Conservation (phyloP, 352 stramenopile genomes). For the Globisporangium heterothallicum region DNA sequence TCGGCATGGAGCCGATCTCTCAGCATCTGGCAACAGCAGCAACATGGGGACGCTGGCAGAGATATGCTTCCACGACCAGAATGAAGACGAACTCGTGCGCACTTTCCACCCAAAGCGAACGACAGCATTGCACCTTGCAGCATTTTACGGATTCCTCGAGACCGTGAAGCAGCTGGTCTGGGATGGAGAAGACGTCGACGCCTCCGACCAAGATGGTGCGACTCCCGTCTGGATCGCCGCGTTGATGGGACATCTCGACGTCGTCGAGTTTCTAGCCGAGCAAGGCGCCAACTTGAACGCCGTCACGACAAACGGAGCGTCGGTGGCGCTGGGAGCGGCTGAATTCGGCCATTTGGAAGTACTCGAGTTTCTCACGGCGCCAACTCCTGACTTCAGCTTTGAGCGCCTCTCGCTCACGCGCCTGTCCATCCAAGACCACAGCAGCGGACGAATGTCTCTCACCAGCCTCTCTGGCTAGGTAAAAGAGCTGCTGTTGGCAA, state of each 20-base stretch:
- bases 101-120: conserved; percentile 22
- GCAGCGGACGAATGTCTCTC: neutral
- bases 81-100: neutral
- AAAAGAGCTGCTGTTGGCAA: neutral
- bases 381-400: conserved; percentile 10
- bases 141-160: conserved; percentile 23
- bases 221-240: conserved; percentile 35
- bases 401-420: conserved; percentile 12
- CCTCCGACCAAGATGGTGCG: conserved; percentile 22
- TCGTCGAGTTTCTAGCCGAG: conserved; percentile 29
- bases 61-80: neutral
- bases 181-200: conserved; percentile 19
- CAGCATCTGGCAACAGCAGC: conserved; percentile 4
- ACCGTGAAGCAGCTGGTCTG: conserved; percentile 20
- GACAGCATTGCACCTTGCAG: conserved; percentile 33
- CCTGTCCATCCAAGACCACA: conserved; percentile 14
- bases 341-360: conserved; percentile 31
- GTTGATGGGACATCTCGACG: conserved; percentile 23
- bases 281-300: conserved; percentile 23
- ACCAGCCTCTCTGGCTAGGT: neutral
- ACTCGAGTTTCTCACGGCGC: conserved; percentile 28
- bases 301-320: conserved; percentile 15
- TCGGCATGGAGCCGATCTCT: conserved; percentile 9
- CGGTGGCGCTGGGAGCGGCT: conserved; percentile 20
- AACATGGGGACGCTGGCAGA: neutral